Evolutionary conservation across 106 monocot species (phyloP).

Genomic region (Platanthera guangdongensis): DNA sequence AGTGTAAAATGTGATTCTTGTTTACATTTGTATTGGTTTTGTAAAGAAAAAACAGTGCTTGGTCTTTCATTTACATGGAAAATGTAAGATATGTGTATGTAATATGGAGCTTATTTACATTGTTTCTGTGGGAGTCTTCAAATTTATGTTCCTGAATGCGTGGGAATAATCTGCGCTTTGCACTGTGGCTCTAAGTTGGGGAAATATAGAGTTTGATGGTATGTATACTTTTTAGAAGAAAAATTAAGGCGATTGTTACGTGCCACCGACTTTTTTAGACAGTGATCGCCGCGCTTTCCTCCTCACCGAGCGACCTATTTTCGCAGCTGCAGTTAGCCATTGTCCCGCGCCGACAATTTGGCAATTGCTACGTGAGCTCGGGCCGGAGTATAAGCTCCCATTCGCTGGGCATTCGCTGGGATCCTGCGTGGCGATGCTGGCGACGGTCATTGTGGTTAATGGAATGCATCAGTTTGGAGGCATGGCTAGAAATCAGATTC

Average conservation of each 20-base stretch:
- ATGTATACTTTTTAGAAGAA: no score
- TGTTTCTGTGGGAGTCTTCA: neutral
- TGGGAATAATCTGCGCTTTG: neutral
- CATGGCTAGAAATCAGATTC: conserved; percentile 30
- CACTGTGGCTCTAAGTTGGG: neutral
- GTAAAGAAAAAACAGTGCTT: neutral
- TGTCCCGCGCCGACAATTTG: neutral
- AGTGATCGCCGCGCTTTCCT: no score
- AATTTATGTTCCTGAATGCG: neutral
- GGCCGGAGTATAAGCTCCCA: conserved; percentile 20
- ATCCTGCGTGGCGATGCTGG: conserved; percentile 41
- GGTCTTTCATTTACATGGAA: neutral
- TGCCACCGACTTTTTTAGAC: no score
- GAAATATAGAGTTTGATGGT: no score
- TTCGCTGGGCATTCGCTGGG: conserved; percentile 55
- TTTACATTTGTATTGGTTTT: no score
- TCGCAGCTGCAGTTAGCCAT: no score
- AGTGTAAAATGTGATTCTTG: no score
- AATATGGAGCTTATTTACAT: neutral
- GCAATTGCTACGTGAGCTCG: conserved; percentile 5
- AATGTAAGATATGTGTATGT: neutral
- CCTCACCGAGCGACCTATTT: no score
- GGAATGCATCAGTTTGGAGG: conserved; percentile 31
- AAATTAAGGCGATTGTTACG: no score
- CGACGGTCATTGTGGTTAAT: conserved; percentile 37